phyloP scores from a whole-genome alignment of 2,329 filamentous ascomycete genomes.

The Dendrostoma leiphaemia region DNA sequence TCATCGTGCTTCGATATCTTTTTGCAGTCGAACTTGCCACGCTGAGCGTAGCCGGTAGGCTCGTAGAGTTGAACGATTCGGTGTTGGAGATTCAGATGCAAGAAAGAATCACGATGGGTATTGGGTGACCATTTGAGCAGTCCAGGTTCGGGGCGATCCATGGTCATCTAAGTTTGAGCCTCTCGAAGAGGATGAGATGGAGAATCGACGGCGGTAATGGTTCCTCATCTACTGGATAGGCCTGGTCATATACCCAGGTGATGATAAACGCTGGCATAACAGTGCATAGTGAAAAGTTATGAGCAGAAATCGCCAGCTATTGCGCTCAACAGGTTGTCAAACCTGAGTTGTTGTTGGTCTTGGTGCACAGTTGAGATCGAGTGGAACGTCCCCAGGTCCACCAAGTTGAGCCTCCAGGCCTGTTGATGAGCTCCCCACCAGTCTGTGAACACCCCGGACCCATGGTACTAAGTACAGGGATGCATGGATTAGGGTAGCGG shows the following conservation, averaged over 20 bases:
- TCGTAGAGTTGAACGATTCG: slow-evolving; percentile 62
- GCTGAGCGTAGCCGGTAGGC: slow-evolving; percentile 57
- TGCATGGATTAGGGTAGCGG: too few species aligned
- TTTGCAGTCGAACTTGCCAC: slow-evolving; percentile 55
- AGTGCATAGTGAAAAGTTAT: too few species aligned
- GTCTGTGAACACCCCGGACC: neutral
- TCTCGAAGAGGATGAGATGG: neutral
- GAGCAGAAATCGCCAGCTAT: too few species aligned
- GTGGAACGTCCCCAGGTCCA: too few species aligned
- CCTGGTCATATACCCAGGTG: neutral
- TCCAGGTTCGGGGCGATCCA: slow-evolving; percentile 61
- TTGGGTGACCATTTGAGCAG: slow-evolving; percentile 67
- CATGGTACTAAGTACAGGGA: neutral
- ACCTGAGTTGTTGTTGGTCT: too few species aligned
- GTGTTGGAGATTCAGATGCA: slow-evolving; percentile 64
- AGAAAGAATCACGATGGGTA: slow-evolving; percentile 55
- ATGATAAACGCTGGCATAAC: too few species aligned
- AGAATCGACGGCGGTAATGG: neutral
- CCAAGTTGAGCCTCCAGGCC: too few species aligned
- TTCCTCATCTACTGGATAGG: neutral
- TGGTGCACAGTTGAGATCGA: neutral
- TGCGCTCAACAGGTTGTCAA: too few species aligned
- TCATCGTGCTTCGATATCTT: slow-evolving; percentile 60
- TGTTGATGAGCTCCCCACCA: neutral
- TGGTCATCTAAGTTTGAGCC: slow-evolving; percentile 22